A percentile compares a stretch with the other conserved stretches of the same genome.
Conservation (phyloP, 805 yeast species). For the Candida germanica region DNA sequence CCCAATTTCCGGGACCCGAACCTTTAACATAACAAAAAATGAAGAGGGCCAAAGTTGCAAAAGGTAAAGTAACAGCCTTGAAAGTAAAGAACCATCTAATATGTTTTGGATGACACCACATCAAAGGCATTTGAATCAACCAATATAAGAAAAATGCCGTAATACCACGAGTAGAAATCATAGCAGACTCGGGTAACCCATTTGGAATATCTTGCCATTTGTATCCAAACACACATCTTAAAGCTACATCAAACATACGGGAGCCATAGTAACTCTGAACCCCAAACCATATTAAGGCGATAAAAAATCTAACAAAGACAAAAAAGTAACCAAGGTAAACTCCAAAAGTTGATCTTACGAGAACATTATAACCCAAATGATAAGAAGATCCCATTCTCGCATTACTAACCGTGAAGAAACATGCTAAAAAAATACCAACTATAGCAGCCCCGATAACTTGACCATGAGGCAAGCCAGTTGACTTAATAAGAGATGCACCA, state of each 20-base stretch:
- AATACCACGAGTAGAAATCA: constrained; percentile 9
- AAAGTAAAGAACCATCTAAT: constrained; percentile 12
- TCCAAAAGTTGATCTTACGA: constrained; percentile 12
- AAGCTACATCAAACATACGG: constrained; percentile 4
- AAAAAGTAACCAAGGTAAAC: constrained; percentile 9
- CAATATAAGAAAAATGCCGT: constrained; percentile 11
- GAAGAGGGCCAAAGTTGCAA: constrained; percentile 12
- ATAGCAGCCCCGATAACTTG: constrained; percentile 14
- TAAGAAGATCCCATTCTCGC: constrained; percentile 14
- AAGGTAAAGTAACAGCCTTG: constrained; percentile 11
- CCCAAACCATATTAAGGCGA: constrained; percentile 13
- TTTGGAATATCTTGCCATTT: constrained; percentile 12
- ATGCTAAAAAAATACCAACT: constrained; percentile 9
- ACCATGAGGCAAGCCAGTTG: constrained; percentile 12
- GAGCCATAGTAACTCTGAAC: constrained; percentile 13
- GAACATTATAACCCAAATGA: constrained; percentile 13
- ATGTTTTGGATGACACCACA: constrained; percentile 14
- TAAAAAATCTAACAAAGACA: constrained; percentile 12
- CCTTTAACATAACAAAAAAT: constrained; percentile 12
- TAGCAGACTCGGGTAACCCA: constrained; percentile 11
- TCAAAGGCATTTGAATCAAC: constrained; percentile 13
- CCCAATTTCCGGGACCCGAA: constrained; percentile 13
- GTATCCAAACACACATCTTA: constrained; percentile 12
- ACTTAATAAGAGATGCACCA: constrained; percentile 11
- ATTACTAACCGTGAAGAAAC: constrained; percentile 12